These are phyloP conservation scores for Tanozyma kutaoensis DNA, from an alignment of 805 yeast genomes.

Conservation along the genomic window DNA sequence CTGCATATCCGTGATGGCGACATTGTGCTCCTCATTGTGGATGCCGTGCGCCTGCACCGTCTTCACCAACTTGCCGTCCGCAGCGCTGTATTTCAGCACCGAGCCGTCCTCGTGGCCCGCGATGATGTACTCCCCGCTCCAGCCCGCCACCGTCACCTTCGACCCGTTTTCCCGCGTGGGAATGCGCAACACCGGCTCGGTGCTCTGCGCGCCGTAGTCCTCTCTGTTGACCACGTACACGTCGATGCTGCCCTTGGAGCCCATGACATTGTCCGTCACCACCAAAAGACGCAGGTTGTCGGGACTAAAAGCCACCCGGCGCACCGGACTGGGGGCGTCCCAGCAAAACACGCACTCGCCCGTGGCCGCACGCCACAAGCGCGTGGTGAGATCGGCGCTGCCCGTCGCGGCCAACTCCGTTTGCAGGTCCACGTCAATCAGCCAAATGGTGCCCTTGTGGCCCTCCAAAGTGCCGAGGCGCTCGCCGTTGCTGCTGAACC, in stretches of 20 bases:
- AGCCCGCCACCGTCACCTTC: constrained; percentile 73
- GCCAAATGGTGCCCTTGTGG: constrained; percentile 91
- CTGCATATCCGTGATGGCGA: constrained; percentile 72
- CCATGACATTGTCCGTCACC: constrained; percentile 88
- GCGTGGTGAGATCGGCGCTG: constrained; percentile 77
- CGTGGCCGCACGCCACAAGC: constrained; percentile 70
- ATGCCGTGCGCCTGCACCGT: constrained; percentile 60
- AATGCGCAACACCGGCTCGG: constrained; percentile 47
- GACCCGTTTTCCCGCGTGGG: constrained; percentile 39
- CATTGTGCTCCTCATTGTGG: constrained; percentile 30
- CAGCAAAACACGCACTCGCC: constrained; percentile 69
- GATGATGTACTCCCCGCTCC: constrained; percentile 69
- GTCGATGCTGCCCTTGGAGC: constrained; percentile 63
- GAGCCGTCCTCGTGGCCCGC: constrained; percentile 85
- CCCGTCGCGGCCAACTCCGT: constrained; percentile 74
- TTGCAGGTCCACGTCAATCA: constrained; percentile 70
- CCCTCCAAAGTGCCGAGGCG: constrained; percentile 79
- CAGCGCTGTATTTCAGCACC: constrained; percentile 66
- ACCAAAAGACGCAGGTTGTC: constrained; percentile 56
- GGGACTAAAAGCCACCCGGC: constrained; percentile 78
- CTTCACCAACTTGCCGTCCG: constrained; percentile 56
- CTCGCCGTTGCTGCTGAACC: constrained; percentile 95
- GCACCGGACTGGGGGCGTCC: constrained; percentile 73
- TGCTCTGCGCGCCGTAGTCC: constrained; percentile 27
- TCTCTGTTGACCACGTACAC: constrained; percentile 50